Evolutionary conservation across 208 protist species (phyloP), one percentile per base, ranked within the genome.

Genomic region (Acanthamoeba sp.): DNA sequence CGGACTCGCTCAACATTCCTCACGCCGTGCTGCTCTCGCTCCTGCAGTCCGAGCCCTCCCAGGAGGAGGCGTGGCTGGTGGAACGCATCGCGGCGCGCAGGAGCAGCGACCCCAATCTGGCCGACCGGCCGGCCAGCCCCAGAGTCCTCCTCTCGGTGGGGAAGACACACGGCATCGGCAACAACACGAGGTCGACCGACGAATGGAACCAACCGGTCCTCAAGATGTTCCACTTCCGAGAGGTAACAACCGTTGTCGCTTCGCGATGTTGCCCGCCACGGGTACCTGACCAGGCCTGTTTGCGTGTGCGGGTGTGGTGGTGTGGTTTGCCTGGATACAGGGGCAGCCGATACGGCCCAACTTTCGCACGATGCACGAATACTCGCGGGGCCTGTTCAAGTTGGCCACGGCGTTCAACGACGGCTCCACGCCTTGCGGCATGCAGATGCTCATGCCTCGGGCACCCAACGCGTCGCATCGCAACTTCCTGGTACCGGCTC

Each of bases 361-460:
- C 78, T 87, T 59, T 45, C n/a, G 78, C 14, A 87, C 78, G 27
- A 87, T 87, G 78, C 78, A 87, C 45, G 78, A 87, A n/a, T 87
- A 87, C 42, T 87, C 78, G 40, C 40, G 78, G 0, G 78, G 78
- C 24, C 27, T 87, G 24, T 87, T 87, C 45, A 87, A 87, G 78
- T 24, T 87, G 38, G 45, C 48, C 2, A 87, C 78, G 9, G 78
- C 24, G 12, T 87, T 87, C 78, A 87, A 87, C n/a, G 78, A 87
- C 78, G 78, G 78, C 42, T 29, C 78, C 18, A 87, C 78, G 16
- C 78, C 78, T 0, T 87, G 78, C 32, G 78, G 78, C 9, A 59
- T 87, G 78, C 78, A 87, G 78, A 87, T 87, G 78, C 78, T 87
- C n/a, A 87, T 87, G 78, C 78, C 78, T 2, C 38, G 78, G 4